These are phyloP conservation scores for Lentinula aciculospora DNA, from an alignment of 768 basidiomycete genomes.

Conservation along the genomic window DNA sequence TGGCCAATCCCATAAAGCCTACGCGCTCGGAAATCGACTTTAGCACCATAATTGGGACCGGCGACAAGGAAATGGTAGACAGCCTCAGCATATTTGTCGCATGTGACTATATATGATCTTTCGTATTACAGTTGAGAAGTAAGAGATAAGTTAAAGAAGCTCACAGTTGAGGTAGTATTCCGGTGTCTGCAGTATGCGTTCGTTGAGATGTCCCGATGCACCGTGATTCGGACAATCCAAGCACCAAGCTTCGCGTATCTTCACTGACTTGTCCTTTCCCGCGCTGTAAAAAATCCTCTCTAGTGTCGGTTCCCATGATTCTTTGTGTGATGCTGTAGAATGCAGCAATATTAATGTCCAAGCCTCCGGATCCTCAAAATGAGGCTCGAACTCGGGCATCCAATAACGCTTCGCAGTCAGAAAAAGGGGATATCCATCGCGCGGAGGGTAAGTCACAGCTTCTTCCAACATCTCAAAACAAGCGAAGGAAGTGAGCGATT, in stretches of 20 bases:
- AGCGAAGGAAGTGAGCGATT: constrained; percentile 6
- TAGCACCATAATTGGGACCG: constrained; percentile 29
- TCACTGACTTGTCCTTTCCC: constrained; percentile 13
- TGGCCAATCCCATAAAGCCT: constrained; percentile 63
- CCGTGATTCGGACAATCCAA: constrained; percentile 75
- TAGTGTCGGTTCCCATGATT: constrained; percentile 64
- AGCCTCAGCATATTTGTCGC: constrained; percentile 57
- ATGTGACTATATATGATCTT: constrained; percentile 40
- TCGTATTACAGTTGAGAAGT: constrained; percentile 3
- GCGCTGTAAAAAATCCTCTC: constrained; percentile 37
- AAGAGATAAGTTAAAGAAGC: constrained; percentile 12
- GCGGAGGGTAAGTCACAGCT: constrained; percentile 29
- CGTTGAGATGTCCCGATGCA: constrained; percentile 51
- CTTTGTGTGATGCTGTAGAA: constrained; percentile 71
- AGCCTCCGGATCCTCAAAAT: constrained; percentile 33
- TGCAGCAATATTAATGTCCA: constrained; percentile 59
- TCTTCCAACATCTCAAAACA: background rate
- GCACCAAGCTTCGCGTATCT: constrained; percentile 57
- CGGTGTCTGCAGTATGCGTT: constrained; percentile 32
- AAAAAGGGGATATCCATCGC: constrained; percentile 38
- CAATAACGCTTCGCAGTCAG: constrained; percentile 57
- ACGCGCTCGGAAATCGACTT: constrained; percentile 41
- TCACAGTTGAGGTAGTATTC: constrained; percentile 43
- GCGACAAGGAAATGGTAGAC: constrained; percentile 50
- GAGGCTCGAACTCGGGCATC: constrained; percentile 30